A percentile compares a stretch with the other conserved stretches of the same genome.
Conservation (phyloP, 768 basidiomycete genomes). For the Chalciporus sphaerocephalus region DNA sequence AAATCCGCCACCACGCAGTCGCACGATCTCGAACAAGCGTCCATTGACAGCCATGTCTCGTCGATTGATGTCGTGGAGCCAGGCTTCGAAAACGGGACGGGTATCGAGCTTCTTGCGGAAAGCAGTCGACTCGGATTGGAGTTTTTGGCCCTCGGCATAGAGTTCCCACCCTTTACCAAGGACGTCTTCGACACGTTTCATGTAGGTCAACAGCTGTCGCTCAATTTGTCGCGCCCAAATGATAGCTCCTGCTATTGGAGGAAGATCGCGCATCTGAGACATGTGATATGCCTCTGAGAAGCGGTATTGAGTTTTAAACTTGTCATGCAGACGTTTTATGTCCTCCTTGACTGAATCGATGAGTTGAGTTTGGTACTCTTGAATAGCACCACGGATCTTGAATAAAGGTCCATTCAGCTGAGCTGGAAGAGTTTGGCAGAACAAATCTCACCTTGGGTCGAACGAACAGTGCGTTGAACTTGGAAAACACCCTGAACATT, state of each 20-base stretch:
- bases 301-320: constrained; percentile 97
- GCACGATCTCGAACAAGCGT: constrained; percentile 86
- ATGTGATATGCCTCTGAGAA: constrained; percentile 95
- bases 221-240: constrained; percentile 99
- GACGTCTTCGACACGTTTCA: constrained; percentile 99
- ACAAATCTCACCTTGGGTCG: constrained; percentile 71
- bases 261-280: constrained; percentile 97
- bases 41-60: constrained; percentile 91
- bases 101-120: constrained; percentile 98
- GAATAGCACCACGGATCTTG: constrained; percentile 94
- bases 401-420: not conserved
- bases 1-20: constrained; percentile 66
- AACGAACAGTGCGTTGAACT: constrained; percentile 96
- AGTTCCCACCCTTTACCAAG: constrained; percentile 98
- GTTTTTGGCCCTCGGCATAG: constrained; percentile 98
- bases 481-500: constrained; percentile 99
- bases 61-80: constrained; percentile 92
- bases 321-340: constrained; percentile 91
- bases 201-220: constrained; percentile 90
- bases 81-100: constrained; percentile 89
- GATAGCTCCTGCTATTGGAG: constrained; percentile 96
- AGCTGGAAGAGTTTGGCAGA: not conserved
- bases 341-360: constrained; percentile 99
- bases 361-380: constrained; percentile 97
- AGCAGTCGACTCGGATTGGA: constrained; percentile 84